Percentiles rank a stretch among this genome's conserved stretches.
Conservation (phyloP, 495 filamentous ascomycete genomes). For the Neurospora intermedia region DNA sequence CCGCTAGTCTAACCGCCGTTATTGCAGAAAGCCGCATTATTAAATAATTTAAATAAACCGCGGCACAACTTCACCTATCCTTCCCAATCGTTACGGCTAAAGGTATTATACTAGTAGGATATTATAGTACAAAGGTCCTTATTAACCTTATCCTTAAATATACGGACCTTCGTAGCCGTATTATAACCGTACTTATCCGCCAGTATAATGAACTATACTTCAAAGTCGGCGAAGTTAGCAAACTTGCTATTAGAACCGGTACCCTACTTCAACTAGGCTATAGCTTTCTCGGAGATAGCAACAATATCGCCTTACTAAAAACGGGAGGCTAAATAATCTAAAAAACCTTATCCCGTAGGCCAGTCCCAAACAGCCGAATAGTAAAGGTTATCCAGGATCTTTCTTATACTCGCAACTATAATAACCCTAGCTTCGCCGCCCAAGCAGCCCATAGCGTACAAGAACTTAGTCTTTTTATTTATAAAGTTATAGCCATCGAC, state of each 20-base stretch:
- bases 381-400: not conserved
- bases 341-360: not conserved
- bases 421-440: accelerated
- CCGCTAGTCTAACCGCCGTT: too few relatives aligned
- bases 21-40: too few relatives aligned
- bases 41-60: too few relatives aligned
- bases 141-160: too few relatives aligned
- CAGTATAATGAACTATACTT: too few relatives aligned
- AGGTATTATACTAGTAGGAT: too few relatives aligned
- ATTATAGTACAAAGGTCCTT: too few relatives aligned
- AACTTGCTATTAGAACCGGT: not conserved
- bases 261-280: accelerated
- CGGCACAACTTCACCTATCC: too few relatives aligned
- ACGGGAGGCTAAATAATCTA: accelerated
- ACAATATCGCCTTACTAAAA: not conserved
- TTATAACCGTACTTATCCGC: too few relatives aligned
- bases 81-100: too few relatives aligned
- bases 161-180: too few relatives aligned
- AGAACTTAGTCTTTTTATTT: not conserved
- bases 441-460: not conserved
- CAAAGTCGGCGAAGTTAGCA: not conserved
- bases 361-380: not conserved
- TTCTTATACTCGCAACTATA: not conserved
- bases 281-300: too few relatives aligned
- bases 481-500: not conserved